Percentiles rank a stretch among this genome's conserved stretches.
Conservation (phyloP, 1,284 basidiomycete genomes). For the Pascua guehoae region DNA sequence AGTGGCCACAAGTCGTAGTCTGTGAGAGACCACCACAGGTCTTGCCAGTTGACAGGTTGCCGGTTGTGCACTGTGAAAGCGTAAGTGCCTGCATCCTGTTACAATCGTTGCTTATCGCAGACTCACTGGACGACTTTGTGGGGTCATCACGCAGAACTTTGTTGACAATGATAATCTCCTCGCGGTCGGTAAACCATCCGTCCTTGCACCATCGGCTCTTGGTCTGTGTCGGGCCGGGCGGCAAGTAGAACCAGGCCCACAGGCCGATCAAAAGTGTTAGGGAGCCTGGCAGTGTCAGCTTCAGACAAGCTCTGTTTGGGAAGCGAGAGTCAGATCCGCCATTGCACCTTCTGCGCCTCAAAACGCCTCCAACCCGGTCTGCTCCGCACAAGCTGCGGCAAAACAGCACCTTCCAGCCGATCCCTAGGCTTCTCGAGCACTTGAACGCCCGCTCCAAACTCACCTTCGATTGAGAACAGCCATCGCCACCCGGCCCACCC, state of each 20-base stretch:
- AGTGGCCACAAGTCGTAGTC: conserved; percentile 51
- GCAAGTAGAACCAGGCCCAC: conserved; percentile 39
- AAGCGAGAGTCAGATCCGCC: too few species aligned
- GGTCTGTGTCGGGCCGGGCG: conserved; percentile 45
- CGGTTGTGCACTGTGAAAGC: conserved; percentile 49
- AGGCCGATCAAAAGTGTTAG: conserved; percentile 42
- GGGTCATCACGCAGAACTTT: conserved; percentile 52
- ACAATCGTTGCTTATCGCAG: too few species aligned
- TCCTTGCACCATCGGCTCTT: conserved; percentile 23
- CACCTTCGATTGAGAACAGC: conserved; percentile 39
- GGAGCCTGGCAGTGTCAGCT: not conserved
- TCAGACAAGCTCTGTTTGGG: too few species aligned
- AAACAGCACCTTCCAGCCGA: too few species aligned
- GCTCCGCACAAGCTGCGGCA: too few species aligned
- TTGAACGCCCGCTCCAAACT: too few species aligned
- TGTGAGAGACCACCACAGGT: conserved; percentile 32
- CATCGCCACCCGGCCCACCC: conserved; percentile 42
- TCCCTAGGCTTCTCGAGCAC: too few species aligned
- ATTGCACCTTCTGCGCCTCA: too few species aligned
- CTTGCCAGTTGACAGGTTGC: conserved; percentile 34
- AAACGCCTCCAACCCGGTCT: too few species aligned
- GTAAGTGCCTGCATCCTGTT: not conserved
- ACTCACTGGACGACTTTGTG: conserved; percentile 31
- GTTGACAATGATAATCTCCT: conserved; percentile 52
- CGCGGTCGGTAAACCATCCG: conserved; percentile 50